Percentiles rank a stretch among this genome's conserved stretches.
These are phyloP conservation scores for Xylariaceae sp. DNA, from an alignment of 2,329 filamentous ascomycete genomes.

Conservation along the genomic window DNA sequence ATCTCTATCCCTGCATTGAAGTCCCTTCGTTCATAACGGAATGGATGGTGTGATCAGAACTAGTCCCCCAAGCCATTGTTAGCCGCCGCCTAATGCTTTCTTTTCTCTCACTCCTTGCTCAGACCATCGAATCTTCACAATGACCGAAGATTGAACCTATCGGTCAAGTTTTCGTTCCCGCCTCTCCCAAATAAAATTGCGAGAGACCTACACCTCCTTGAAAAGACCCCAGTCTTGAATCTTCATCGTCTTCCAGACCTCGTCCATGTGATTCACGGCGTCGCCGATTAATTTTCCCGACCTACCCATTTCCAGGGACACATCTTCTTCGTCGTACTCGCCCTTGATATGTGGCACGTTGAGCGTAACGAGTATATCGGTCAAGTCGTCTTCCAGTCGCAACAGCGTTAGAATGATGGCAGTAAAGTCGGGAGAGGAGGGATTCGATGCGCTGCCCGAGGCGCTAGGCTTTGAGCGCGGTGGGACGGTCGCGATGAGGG, in stretches of 20 bases:
- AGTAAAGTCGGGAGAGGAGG: constrained; percentile 57
- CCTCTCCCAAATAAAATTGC: no score
- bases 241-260: constrained; percentile 68
- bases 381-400: constrained; percentile 67
- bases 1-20: no score
- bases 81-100: no score
- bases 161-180: no score
- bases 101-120: no score
- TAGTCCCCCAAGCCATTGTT: no score
- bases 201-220: constrained; percentile 28
- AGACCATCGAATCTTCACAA: no score
- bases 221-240: constrained; percentile 81
- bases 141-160: no score
- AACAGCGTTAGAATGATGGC: constrained; percentile 74
- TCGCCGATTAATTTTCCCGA: constrained; percentile 65
- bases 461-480: constrained; percentile 29
- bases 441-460: constrained; percentile 24
- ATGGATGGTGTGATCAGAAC: no score
- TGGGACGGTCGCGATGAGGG: constrained; percentile 64
- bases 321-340: constrained; percentile 68
- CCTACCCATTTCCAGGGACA: constrained; percentile 62
- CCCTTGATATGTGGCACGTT: constrained; percentile 82
- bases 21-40: no score
- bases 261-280: constrained; percentile 61
- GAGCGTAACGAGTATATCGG: constrained; percentile 80